phyloP scores from a whole-genome alignment of 164 flowering plant species.

The Chloranthus sessilifolius region DNA sequence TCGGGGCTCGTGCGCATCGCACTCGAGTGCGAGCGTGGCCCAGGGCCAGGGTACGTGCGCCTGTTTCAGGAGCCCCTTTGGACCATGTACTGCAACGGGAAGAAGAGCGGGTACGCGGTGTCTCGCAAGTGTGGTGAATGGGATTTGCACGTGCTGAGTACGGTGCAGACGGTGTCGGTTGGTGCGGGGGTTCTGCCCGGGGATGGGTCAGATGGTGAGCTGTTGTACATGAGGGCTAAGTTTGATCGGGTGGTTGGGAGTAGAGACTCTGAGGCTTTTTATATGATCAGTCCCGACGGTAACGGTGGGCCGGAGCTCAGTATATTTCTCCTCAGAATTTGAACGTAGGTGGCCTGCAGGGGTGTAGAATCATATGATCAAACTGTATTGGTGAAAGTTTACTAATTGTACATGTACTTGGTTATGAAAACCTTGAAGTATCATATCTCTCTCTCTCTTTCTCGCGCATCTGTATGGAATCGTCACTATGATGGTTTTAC shows the following conservation, averaged over 20 bases:
- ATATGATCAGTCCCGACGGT: constrained; percentile 70
- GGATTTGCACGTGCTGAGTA: constrained; percentile 64
- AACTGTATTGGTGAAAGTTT: too few relatives aligned
- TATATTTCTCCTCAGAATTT: constrained; percentile 53
- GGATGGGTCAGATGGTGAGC: constrained; percentile 50
- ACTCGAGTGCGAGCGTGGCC: constrained; percentile 57
- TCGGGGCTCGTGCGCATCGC: constrained; percentile 85
- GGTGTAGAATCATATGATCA: too few relatives aligned
- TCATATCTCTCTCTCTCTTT: too few relatives aligned
- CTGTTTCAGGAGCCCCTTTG: constrained; percentile 63
- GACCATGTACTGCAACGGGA: constrained; percentile 90
- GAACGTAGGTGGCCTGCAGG: too few relatives aligned
- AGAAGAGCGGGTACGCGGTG: constrained; percentile 65
- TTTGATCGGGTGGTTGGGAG: constrained; percentile 69
- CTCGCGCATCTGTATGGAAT: too few relatives aligned
- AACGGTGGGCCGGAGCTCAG: constrained; percentile 68
- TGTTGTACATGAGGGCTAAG: constrained; percentile 75
- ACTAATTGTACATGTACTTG: too few relatives aligned
- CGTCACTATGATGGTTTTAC: too few relatives aligned
- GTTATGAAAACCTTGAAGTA: too few relatives aligned
- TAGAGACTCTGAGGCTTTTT: constrained; percentile 59
- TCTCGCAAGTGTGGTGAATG: constrained; percentile 45
- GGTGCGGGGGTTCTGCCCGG: constrained; percentile 95
- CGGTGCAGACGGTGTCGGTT: constrained; percentile 62
- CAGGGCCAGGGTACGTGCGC: constrained; percentile 19